A percentile compares a stretch with the other conserved stretches of the same genome.
These are phyloP conservation scores for Suillus clintonianus DNA, from an alignment of 768 basidiomycete genomes.

Conservation along the genomic window DNA sequence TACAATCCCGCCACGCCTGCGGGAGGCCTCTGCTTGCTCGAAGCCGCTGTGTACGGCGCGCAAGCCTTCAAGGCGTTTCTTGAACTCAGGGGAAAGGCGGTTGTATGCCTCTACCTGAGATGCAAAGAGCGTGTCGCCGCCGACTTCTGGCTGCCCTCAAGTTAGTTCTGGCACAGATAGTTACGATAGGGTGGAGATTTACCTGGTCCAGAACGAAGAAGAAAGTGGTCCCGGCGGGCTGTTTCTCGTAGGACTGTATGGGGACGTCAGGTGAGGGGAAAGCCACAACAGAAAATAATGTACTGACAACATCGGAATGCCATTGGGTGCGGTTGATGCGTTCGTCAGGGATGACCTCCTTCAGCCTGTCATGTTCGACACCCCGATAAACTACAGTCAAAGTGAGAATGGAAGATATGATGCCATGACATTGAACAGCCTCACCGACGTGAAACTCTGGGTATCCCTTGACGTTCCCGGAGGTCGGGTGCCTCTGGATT, in stretches of 20 bases:
- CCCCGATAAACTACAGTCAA: constrained; percentile 49
- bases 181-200: not conserved
- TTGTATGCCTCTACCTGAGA: constrained; percentile 63
- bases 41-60: constrained; percentile 58
- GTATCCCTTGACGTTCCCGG: constrained; percentile 54
- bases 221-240: constrained; percentile 56
- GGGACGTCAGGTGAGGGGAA: not conserved
- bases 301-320: constrained; percentile 57
- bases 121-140: constrained; percentile 58
- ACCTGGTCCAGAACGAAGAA: constrained; percentile 57
- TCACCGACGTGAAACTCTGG: constrained; percentile 61
- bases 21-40: constrained; percentile 49
- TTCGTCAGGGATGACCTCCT: constrained; percentile 44
- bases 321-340: constrained; percentile 45
- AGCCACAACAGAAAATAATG: not conserved
- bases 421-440: constrained; percentile 12
- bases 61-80: constrained; percentile 58
- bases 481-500: constrained; percentile 47
- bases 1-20: constrained; percentile 44
- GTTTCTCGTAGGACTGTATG: constrained; percentile 51
- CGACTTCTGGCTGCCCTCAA: constrained; percentile 27
- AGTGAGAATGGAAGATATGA: not conserved
- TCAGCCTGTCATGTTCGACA: constrained; percentile 42
- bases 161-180: constrained; percentile 12
- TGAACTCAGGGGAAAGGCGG: constrained; percentile 57